Base-by-base conservation (phyloP, 1,284 basidiomycete genomes). In the Heterobasidion parviporum region DNA sequence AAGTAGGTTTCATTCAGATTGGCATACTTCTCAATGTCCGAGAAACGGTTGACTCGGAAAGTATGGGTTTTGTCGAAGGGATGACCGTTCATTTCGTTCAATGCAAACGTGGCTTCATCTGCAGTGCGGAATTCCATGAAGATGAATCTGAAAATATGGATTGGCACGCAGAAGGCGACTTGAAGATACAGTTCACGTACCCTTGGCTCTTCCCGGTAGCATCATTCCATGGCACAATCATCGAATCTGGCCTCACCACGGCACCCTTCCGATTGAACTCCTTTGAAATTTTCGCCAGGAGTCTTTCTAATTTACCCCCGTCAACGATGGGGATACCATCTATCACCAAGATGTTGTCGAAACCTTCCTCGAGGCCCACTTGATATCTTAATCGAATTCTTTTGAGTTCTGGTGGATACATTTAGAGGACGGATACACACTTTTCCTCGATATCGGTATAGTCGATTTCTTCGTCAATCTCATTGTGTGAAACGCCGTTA, bases 371-470 rank as follows among this genome's bases (percentile, higher is more conserved):
- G 64, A 80, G 84, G 59, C 85, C 78, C 67, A 89, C 88, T 62
- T 81, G 79, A 72, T 92, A 93, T 76, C 91, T 94, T 18, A 47
- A 18, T 54, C 12, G 14, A 8, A 43, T 34, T 32, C 35, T 16
- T 10, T 18, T 33, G n/a, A 49, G 33, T 18, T 18, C 33, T n/a
- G 35, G 4, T 35, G 6, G 0, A 48, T 10, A 18, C 1, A 52
- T 18, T 8, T 12, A 48, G 26, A 32, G 26, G 32, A 20, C 16
- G 53, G 48, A 32, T 34, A 72, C 81, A 59, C 62, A 96, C 92
- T 92, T 92, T 73, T 81, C 82, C 69, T 98, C 95, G 63, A 99
- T 97, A 69, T 98, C 95, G 55, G 88, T 83, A 70, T 89, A 98
- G 70, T 98, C 92, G 63, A 97, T 92, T 57, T 84, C 87, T 56